These are phyloP conservation scores for Leccinellum luteum DNA, from an alignment of 768 basidiomycete species.

Conservation along the genomic window DNA sequence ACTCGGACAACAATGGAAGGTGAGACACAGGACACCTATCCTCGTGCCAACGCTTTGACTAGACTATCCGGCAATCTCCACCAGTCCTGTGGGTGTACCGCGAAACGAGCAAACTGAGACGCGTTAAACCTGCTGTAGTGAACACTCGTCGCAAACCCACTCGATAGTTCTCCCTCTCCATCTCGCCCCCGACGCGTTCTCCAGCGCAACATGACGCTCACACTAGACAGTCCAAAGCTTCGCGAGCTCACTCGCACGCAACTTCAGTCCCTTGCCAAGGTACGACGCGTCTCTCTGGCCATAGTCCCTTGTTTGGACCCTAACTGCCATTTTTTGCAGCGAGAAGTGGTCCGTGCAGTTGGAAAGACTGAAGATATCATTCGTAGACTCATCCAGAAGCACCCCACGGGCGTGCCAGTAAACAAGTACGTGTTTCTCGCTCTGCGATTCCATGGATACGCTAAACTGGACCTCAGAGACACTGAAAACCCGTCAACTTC, in stretches of 20 bases:
- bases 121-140: no score
- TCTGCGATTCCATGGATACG: neutral
- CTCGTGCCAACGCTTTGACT: no score
- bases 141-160: neutral
- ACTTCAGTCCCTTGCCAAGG: slow-evolving; percentile 28
- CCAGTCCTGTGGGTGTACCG: no score
- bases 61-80: no score
- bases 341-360: slow-evolving; percentile 25
- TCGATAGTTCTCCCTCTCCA: neutral
- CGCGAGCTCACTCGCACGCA: slow-evolving; percentile 19
- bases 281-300: neutral
- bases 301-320: neutral
- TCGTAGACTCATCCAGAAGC: slow-evolving; percentile 21
- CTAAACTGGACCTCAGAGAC: slow-evolving; percentile 1
- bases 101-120: neutral
- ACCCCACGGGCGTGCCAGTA: slow-evolving; percentile 27
- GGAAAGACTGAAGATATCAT: slow-evolving; percentile 31
- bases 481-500: neutral
- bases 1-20: neutral
- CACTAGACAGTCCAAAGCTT: slow-evolving; percentile 19
- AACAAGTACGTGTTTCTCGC: slow-evolving; percentile 2
- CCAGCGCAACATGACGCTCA: neutral
- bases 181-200: neutral
- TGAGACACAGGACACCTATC: neutral
- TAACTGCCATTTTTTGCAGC: slow-evolving; percentile 11